These are phyloP conservation scores for Massarina eburnea DNA, from an alignment of 2,329 filamentous ascomycete species.

Conservation along the genomic window DNA sequence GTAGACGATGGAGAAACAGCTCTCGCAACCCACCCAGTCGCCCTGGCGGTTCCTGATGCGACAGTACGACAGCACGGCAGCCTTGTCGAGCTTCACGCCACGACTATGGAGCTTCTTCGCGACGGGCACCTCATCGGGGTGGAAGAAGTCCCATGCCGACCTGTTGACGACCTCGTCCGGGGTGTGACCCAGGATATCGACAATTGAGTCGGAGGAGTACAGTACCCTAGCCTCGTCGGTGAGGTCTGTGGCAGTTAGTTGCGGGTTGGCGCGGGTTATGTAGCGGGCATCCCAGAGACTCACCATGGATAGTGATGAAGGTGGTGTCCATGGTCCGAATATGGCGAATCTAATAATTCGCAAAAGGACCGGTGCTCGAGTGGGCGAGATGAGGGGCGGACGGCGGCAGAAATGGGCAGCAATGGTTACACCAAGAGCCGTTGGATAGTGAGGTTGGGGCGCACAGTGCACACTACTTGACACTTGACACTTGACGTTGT, in stretches of 20 bases:
- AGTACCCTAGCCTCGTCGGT: slow-evolving; percentile 74
- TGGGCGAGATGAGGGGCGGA: slow-evolving; percentile 4
- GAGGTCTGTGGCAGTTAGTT: slow-evolving; percentile 59
- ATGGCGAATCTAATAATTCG: slow-evolving; percentile 44
- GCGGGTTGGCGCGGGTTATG: slow-evolving; percentile 7
- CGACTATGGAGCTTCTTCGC: slow-evolving; percentile 72
- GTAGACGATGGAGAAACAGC: slow-evolving; percentile 86
- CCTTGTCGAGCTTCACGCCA: slow-evolving; percentile 77
- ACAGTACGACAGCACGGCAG: slow-evolving; percentile 80
- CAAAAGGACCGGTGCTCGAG: slow-evolving; percentile 26
- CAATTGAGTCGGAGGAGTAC: slow-evolving; percentile 80
- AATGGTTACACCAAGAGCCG: slow-evolving; percentile 23
- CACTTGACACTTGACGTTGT: neutral
- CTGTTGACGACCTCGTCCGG: slow-evolving; percentile 74
- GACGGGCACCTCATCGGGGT: slow-evolving; percentile 76
- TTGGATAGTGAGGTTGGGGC: slow-evolving; percentile 21
- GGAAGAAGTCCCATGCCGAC: slow-evolving; percentile 85
- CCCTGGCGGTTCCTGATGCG: slow-evolving; percentile 69
- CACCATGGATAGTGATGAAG: slow-evolving; percentile 89
- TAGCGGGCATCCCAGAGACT: slow-evolving; percentile 33
- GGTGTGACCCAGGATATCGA: slow-evolving; percentile 78
- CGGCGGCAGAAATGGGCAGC: slow-evolving; percentile 22
- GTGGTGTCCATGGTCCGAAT: slow-evolving; percentile 66
- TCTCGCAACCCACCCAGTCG: slow-evolving; percentile 78
- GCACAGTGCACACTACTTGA: slow-evolving; percentile 8